Evolutionary conservation across 2,329 filamentous ascomycete species (phyloP), one percentile per base, ranked within the genome.

Genomic region (Akanthomyces uredinophilus): DNA sequence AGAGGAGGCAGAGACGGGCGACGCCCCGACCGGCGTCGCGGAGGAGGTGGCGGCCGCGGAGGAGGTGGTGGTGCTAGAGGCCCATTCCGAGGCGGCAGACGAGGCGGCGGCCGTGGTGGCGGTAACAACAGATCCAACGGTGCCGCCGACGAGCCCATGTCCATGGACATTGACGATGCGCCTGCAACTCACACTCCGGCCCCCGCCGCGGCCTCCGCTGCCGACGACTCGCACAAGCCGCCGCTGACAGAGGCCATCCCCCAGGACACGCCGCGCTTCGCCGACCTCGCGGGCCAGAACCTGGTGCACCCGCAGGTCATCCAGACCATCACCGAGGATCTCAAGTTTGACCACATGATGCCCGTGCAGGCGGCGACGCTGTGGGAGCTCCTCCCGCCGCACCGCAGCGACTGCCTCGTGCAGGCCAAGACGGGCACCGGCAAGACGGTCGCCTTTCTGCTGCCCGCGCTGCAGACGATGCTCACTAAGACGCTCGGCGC

Each of bases 361-460:
- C 80, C 81, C 14, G 82, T 84, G 2, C 82, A 84, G 71, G 79
- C 81, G 18, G 78, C 81, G 18, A 83, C 81, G 3, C 73, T 84
- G 14, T 71, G 75, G 63, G 74, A 78, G 57, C 76, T 83, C 60
- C 75, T 82, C 13, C 75, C 77, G n/a, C 76, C 76, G 0, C 74
- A 73, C 56, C 73, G 76, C 29, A 72, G 68, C 57, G 82, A 84
- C 69, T 78, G 86, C 63, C 78, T 96, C 63, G 91, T 91, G 7
- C 91, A 95, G 74, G 91, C 91, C 57, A 93, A 90, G 78, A 96
- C 91, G 1, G 91, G 91, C 66, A 96, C 92, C 0, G 91, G 91
- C 68, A 96, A 96, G 77, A 96, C 91, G 0, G 75, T 95, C 61
- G 91, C 89, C 53, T 96, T 96, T 76, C 80, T 96, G 41, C 78